Conservation (phyloP, 2,329 filamentous ascomycete species). For the Talaromyces sp. region DNA sequence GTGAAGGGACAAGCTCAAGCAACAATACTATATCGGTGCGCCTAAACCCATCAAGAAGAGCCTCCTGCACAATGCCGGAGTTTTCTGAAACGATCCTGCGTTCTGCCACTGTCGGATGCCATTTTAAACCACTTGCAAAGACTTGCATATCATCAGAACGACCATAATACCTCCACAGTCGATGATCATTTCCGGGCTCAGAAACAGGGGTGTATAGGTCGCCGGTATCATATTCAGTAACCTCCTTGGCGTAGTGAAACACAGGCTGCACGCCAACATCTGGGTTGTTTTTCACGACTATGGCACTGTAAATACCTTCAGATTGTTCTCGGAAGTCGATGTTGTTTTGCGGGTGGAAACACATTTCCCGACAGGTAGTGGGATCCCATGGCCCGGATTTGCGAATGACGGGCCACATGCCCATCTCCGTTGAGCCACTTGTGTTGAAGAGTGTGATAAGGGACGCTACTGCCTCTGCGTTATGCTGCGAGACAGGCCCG, state of each 20-base stretch:
- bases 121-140: slow-evolving; percentile 20
- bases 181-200: slow-evolving; percentile 7
- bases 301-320: slow-evolving; percentile 2
- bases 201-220: slow-evolving; percentile 17
- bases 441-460: neutral
- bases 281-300: slow-evolving; percentile 9
- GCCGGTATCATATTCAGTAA: slow-evolving; percentile 7
- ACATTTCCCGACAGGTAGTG: slow-evolving; percentile 4
- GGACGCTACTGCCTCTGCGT: slow-evolving; percentile 4
- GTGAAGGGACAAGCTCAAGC: slow-evolving; percentile 6
- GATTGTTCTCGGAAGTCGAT: slow-evolving; percentile 7
- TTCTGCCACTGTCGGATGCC: slow-evolving; percentile 12
- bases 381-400: slow-evolving; percentile 14
- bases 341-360: slow-evolving; percentile 11
- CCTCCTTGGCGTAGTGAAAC: slow-evolving; percentile 8
- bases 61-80: neutral
- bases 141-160: slow-evolving; percentile 25
- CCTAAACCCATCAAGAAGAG: slow-evolving; percentile 8
- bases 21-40: slow-evolving; percentile 5
- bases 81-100: slow-evolving; percentile 7
- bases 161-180: slow-evolving; percentile 16
- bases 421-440: slow-evolving; percentile 9
- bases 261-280: slow-evolving; percentile 6
- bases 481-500: neutral
- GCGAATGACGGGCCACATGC: slow-evolving; percentile 13